Percentiles rank a stretch among this genome's conserved stretches.
These are phyloP conservation scores for Lanmaoa rubissima DNA, from an alignment of 768 basidiomycete species.

Conservation along the genomic window DNA sequence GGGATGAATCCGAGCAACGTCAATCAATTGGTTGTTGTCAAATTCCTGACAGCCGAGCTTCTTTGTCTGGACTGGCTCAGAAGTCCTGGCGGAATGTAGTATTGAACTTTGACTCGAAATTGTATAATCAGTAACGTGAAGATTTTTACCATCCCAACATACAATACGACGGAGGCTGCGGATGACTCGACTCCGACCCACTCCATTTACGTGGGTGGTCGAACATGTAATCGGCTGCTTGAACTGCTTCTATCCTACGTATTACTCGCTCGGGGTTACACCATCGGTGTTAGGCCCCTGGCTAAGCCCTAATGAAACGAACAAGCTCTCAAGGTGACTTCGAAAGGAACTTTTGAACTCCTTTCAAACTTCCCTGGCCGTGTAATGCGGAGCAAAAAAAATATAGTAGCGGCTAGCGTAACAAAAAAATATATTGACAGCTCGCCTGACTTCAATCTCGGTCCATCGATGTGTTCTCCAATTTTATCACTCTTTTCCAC, in stretches of 20 bases:
- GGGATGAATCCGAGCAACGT: slow-evolving; percentile 1
- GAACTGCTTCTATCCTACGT: background rate
- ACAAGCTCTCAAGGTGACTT: background rate
- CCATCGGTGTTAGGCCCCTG: background rate
- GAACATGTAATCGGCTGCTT: slow-evolving; percentile 21
- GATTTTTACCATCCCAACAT: background rate
- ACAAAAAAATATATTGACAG: slow-evolving; percentile 8
- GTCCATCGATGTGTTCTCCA: background rate
- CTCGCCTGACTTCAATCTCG: slow-evolving; percentile 1
- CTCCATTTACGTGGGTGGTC: slow-evolving; percentile 11
- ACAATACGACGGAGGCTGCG: background rate
- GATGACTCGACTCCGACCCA: slow-evolving; percentile 1
- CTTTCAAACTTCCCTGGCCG: background rate
- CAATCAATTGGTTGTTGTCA: background rate
- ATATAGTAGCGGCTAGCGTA: background rate
- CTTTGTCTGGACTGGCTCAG: background rate
- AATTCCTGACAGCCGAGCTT: background rate
- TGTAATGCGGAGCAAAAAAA: slow-evolving; percentile 2
- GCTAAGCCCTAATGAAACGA: background rate
- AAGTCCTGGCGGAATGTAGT: background rate
- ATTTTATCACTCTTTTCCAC: no score
- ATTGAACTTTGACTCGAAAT: background rate
- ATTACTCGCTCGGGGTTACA: background rate
- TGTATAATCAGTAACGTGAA: background rate
- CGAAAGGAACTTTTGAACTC: slow-evolving; percentile 1